phyloP scores from a whole-genome alignment of 768 basidiomycete genomes.

The Kwoniella botswanensis region DNA sequence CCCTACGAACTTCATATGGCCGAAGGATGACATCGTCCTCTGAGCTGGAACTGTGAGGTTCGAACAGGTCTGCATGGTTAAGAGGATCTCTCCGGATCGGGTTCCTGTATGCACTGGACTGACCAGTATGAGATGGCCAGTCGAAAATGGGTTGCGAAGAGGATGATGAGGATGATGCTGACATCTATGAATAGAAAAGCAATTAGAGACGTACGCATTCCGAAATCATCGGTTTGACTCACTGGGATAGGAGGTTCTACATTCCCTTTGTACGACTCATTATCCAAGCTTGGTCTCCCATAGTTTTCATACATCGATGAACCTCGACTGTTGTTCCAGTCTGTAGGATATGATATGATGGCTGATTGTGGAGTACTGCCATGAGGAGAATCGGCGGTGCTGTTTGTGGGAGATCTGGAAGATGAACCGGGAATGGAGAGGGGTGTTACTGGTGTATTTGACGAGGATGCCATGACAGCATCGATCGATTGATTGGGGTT shows the following conservation, averaged over 20 bases:
- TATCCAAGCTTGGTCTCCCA: conserved; percentile 23
- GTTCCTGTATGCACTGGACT: conserved; percentile 13
- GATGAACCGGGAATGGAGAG: conserved; percentile 19
- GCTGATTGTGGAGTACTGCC: conserved; percentile 35
- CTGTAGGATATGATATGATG: conserved; percentile 31
- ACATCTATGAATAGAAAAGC: conserved; percentile 18
- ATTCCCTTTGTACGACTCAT: conserved; percentile 1
- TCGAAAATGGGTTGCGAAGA: conserved; percentile 38
- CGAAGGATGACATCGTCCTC: conserved; percentile 19
- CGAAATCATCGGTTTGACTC: conserved; percentile 5
- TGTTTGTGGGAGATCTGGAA: conserved; percentile 21
- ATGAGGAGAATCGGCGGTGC: conserved; percentile 9
- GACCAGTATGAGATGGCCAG: conserved; percentile 25
- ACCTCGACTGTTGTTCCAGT: conserved; percentile 29
- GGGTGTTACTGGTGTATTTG: conserved; percentile 16
- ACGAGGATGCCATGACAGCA: conserved; percentile 21
- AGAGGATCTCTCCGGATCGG: conserved; percentile 28
- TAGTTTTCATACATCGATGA: conserved; percentile 18
- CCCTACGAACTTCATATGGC: background rate
- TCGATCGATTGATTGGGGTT: background rate
- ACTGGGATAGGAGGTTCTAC: conserved; percentile 32
- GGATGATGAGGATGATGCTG: conserved; percentile 43
- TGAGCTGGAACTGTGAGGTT: conserved; percentile 25
- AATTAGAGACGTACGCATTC: background rate
- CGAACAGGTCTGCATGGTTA: conserved; percentile 24